Evolutionary conservation across 805 yeast genomes (phyloP), one percentile per base, ranked within the genome.

Genomic region (Cyberlindnera misumaiensis): DNA sequence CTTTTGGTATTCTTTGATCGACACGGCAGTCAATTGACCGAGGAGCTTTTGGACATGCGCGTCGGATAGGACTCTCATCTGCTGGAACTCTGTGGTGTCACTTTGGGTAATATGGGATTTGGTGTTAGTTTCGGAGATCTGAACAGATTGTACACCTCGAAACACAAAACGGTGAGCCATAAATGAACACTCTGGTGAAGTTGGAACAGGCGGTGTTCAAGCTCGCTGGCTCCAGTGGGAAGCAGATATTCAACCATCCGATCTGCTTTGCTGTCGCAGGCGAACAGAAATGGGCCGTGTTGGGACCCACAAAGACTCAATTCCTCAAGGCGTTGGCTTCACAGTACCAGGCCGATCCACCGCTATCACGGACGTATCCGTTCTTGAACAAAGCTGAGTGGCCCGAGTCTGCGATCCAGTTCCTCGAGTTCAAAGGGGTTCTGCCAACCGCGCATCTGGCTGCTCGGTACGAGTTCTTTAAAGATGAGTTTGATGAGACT

Each of bases 391-490:
- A 64, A 28, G 61, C 68, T 11, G 39, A 50, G 4, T 63, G 72
- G 65, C 75, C 80, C 2, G 49, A 71, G 2, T 65, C 70, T 32
- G 74, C 60, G 2, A 64, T 65, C 16, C 62, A 63, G 35, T 53
- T 64, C 38, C 56, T 76, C 6, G 67, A 67, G 45, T 77, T 76
- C 47, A 65, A 68, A 39, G 73, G 75, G 22, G 70, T 52, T 1
- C 45, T 64, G 15, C 71, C 71, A 5, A 64, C 77, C 12, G 84
- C 88, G 0, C 95, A 89, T 64, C 51, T 90, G 27, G 80, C 95
- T 36, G 96, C 97, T 1, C 62, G 98, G 37, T 90, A 86, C 55
- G 98, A 90, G 60, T 77, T 76, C 39, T 85, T 75, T 56, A 82
- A 89, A 43, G 97, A 90, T 45, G 87, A 76, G 42, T 80, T 82